These are phyloP conservation scores for Thielaviopsis ethacetica DNA, from an alignment of 2,329 filamentous ascomycete genomes.

Conservation along the genomic window DNA sequence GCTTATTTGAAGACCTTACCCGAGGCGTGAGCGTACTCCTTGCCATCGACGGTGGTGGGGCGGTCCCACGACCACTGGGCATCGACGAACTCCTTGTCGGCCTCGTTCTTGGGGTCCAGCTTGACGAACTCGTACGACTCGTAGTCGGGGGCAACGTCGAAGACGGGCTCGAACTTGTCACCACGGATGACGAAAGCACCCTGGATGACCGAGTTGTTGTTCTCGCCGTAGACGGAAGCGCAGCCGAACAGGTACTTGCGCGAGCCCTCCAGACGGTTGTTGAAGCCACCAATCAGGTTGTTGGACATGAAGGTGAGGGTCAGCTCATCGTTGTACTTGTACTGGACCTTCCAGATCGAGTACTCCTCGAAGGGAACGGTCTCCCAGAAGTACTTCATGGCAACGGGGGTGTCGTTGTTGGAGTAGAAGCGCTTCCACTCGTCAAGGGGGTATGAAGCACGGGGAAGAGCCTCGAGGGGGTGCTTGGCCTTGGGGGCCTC, in stretches of 20 bases:
- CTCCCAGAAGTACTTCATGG: constrained; percentile 97
- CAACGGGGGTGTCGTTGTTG: constrained; percentile 74
- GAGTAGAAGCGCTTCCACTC: constrained; percentile 99
- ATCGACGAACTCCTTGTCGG: constrained; percentile 74
- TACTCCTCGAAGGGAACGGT: constrained; percentile 88
- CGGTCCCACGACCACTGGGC: constrained; percentile 88
- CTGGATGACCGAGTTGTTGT: constrained; percentile 79
- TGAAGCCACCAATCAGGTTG: constrained; percentile 98
- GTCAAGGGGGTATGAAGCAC: constrained; percentile 68
- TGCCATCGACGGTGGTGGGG: constrained; percentile 62
- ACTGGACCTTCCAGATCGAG: constrained; percentile 85
- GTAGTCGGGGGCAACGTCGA: constrained; percentile 92
- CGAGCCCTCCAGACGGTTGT: constrained; percentile 87
- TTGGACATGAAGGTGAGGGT: constrained; percentile 97
- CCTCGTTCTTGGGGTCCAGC: constrained; percentile 74
- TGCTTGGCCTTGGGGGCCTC: constrained; percentile 86
- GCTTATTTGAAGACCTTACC: constrained; percentile 98
- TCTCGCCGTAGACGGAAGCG: constrained; percentile 73
- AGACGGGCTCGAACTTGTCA: constrained; percentile 69
- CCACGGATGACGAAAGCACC: constrained; percentile 93
- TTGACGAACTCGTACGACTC: constrained; percentile 96
- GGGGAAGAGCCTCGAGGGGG: constrained; percentile 71
- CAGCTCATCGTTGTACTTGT: constrained; percentile 99
- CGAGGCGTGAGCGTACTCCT: constrained; percentile 74
- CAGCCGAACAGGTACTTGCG: constrained; percentile 96